Evolutionary conservation across 257 asterid genomes (phyloP), one percentile per base, ranked within the genome.

Genomic region (Fraxinus cuspidata): DNA sequence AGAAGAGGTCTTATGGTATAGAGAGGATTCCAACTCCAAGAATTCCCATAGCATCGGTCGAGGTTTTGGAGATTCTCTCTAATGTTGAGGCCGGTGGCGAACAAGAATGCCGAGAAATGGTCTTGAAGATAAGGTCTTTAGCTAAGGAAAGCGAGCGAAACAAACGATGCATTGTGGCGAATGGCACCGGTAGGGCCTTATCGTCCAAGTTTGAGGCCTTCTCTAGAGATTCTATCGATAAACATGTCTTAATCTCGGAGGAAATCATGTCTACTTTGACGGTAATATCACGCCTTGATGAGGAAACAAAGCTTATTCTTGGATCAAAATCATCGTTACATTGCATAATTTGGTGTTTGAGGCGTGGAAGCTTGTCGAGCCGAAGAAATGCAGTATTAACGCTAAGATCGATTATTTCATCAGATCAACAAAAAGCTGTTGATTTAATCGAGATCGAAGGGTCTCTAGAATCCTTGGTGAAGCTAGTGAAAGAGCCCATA

Each of bases 1-100:
- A 81, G 70, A 89, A 87, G 0, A 81, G 71, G 32, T 78, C 78
- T 31, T 35, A 51, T 65, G 93, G 91, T 15, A 75, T 87, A 0
- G 91, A 87, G 35, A 65, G 93, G 68, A 85, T 89, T 11, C 88
- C 91, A 0, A 89, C 93, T 0, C 93, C 90, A 1, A 79, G 83
- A 72, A 75, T 74, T 71, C 92, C 89, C 7, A 15, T 86, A 1
- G 35, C 71, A 5, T 78, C 90, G 0, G 23, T 70, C 76, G 81
- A 88, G 66, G 91, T 81, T 19, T 35, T 21, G 7, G 83, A 83
- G 72, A 75, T 83, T 23, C 85, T 82, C 0, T 13, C 69, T 0
- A 68, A 49, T 71, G 25, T 89, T 4, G 70, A 68, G 2, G 81
- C 86, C 0, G 25, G 58, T 1, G 88, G 86, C 1, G 84, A 13